phyloP scores from a whole-genome alignment of 805 yeast species.

The Spathaspora passalidarum region DNA sequence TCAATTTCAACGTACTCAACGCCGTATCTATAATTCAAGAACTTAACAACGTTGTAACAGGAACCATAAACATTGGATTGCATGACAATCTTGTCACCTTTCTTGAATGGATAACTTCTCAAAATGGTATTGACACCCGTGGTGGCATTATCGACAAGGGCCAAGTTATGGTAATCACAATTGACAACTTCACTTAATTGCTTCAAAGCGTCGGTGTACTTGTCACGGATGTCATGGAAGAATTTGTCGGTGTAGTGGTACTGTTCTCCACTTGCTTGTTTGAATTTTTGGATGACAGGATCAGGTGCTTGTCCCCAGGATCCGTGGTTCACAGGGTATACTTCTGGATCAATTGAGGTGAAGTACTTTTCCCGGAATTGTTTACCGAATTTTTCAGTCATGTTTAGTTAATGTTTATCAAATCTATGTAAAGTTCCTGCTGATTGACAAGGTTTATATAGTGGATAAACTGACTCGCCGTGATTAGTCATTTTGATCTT shows the following conservation, averaged over 20 bases:
- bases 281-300: slow-evolving; percentile 40
- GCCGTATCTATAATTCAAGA: slow-evolving; percentile 29
- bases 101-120: slow-evolving; percentile 48
- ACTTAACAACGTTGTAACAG: slow-evolving; percentile 50
- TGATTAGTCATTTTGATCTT: too few relatives aligned
- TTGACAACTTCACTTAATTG: slow-evolving; percentile 40
- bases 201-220: slow-evolving; percentile 33
- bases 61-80: slow-evolving; percentile 53
- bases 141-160: slow-evolving; percentile 58
- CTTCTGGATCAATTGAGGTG: slow-evolving; percentile 34
- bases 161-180: slow-evolving; percentile 47
- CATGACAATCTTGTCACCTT: slow-evolving; percentile 50
- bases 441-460: too few relatives aligned
- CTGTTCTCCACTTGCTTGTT: slow-evolving; percentile 21
- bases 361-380: slow-evolving; percentile 48
- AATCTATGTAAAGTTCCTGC: too few relatives aligned
- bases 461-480: too few relatives aligned
- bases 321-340: slow-evolving; percentile 59
- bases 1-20: slow-evolving; percentile 32
- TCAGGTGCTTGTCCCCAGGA: slow-evolving; percentile 58
- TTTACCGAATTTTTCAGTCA: slow-evolving; percentile 42
- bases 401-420: background rate
- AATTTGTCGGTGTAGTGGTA: slow-evolving; percentile 47
- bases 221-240: slow-evolving; percentile 15
- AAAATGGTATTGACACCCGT: slow-evolving; percentile 56